Base-by-base conservation (phyloP, 352 stramenopile genomes). In the Phytophthora citrophthora region DNA sequence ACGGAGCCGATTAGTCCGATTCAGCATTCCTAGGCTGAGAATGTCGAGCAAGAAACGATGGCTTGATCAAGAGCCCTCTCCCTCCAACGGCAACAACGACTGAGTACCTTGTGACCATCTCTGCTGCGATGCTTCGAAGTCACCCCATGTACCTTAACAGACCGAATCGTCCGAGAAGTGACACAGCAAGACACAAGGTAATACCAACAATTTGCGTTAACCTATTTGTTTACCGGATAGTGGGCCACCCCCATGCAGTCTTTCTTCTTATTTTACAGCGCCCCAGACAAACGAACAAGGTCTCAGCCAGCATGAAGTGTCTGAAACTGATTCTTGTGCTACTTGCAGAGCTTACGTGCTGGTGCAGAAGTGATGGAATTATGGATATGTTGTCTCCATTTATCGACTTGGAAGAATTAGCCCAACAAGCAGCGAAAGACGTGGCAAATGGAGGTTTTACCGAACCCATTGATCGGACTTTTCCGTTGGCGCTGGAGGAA, bases 1-100 rank as follows among this genome's bases (percentile, higher is more conserved):
- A 90, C 83, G 3, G 74, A 91, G 29, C 82, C 81, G 1, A 75
- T 85, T 46, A 91, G 79, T 38, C 81, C 82, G 9, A 54, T 74
- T 51, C 39, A 57, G 45, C 64, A 62, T 39, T 80, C 73, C 36
- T 75, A 78, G 46, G 20, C 43, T 45, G 18, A 43, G 40, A 58
- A 36, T 51, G 27, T 8, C 20, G 26, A 65, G 31, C 23, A 18
- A 61, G 27, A 38, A 59, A 15, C 16, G 48, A 54, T 9, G 31
- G 24, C 38, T 61, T 36, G 36, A 34, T 4, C 29, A 34, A 34
- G 29, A 34, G 3, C 11, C 26, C 26, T 34, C 29, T 7, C 2
- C 27, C 29, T 11, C 15, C 44, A 49, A 4, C 45, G 50, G 3
- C 20, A 20, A 20, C 20, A 20, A 20, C 31, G 40, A 39, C 48